A percentile compares a stretch with the other conserved stretches of the same genome.
Conservation (phyloP, 306 rosid genomes). For the Rosa rugosa region DNA sequence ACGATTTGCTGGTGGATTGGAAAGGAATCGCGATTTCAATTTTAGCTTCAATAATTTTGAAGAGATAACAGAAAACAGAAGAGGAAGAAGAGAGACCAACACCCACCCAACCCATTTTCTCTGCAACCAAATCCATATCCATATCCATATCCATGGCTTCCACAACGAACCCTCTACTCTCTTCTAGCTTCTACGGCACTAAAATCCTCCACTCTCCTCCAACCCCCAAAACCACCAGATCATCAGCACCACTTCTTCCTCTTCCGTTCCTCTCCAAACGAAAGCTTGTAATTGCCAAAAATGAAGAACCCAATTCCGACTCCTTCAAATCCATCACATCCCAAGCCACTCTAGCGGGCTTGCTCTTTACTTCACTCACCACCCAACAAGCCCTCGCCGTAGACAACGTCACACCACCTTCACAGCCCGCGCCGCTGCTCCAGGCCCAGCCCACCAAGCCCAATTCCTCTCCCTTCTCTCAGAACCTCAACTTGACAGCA, state of each 20-base stretch:
- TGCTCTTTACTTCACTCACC: slow-evolving; percentile 52
- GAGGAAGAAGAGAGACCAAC: background rate
- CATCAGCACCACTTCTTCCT: slow-evolving; percentile 19
- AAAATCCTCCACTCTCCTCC: slow-evolving; percentile 55
- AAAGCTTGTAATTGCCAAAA: slow-evolving; percentile 32
- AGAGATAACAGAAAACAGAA: background rate
- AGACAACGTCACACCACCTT: slow-evolving; percentile 45
- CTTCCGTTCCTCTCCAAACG: slow-evolving; percentile 36
- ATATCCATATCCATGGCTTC: slow-evolving; percentile 66
- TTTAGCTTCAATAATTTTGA: too few species aligned
- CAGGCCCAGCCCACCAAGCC: slow-evolving; percentile 55
- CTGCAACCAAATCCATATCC: background rate
- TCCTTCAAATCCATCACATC: slow-evolving; percentile 44
- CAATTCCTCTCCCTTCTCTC: slow-evolving; percentile 59
- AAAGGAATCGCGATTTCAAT: background rate
- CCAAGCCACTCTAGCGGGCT: slow-evolving; percentile 65
- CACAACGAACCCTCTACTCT: slow-evolving; percentile 53
- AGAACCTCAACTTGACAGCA: slow-evolving; percentile 63
- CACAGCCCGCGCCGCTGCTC: slow-evolving; percentile 43
- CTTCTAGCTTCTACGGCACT: slow-evolving; percentile 58
- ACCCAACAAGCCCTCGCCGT: slow-evolving; percentile 62
- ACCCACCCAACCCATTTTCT: background rate
- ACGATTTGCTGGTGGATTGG: slow-evolving; percentile 5
- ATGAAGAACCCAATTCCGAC: slow-evolving; percentile 29
- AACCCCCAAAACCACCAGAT: slow-evolving; percentile 68